A percentile compares a stretch with the other conserved stretches of the same genome.
These are phyloP conservation scores for Luzula sylvatica DNA, from an alignment of 176 grass and related monocot genomes.

Conservation along the genomic window DNA sequence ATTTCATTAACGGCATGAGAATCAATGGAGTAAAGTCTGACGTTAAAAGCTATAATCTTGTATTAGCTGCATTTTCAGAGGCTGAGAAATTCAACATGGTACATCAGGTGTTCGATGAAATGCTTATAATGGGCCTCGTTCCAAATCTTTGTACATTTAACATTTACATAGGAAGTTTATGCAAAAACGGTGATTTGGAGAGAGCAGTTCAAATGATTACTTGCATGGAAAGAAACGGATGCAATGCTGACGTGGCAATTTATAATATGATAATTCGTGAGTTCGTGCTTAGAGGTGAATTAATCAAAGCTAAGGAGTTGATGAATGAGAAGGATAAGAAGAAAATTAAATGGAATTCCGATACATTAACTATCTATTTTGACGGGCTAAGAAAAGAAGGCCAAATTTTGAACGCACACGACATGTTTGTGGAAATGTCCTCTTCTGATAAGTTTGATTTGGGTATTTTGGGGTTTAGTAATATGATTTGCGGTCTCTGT, in stretches of 20 bases:
- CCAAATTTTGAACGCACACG: background rate
- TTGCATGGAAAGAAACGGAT: constrained; percentile 59
- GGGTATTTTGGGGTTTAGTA: constrained; percentile 20
- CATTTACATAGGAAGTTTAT: constrained; percentile 29
- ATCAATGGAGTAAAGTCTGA: constrained; percentile 23
- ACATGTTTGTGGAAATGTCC: constrained; percentile 29
- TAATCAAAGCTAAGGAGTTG: constrained; percentile 26
- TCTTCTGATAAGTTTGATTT: constrained; percentile 4
- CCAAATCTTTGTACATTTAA: constrained; percentile 31
- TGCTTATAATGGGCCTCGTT: constrained; percentile 42
- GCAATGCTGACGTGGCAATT: constrained; percentile 21
- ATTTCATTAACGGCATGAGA: constrained; percentile 31
- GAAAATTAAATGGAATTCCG: constrained; percentile 36
- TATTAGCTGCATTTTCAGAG: constrained; percentile 23
- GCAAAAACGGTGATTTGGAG: constrained; percentile 32
- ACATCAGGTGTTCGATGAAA: constrained; percentile 62
- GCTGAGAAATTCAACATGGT: constrained; percentile 16
- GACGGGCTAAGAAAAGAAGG: background rate
- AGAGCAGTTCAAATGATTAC: constrained; percentile 38
- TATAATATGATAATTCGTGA: constrained; percentile 28
- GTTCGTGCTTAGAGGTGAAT: constrained; percentile 16
- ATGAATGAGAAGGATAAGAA: constrained; percentile 20
- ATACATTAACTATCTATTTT: constrained; percentile 16
- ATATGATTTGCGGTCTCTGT: constrained; percentile 13
- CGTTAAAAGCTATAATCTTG: constrained; percentile 14